These are phyloP conservation scores for Torulaspora franciscae DNA, from an alignment of 805 yeast genomes.

Conservation along the genomic window DNA sequence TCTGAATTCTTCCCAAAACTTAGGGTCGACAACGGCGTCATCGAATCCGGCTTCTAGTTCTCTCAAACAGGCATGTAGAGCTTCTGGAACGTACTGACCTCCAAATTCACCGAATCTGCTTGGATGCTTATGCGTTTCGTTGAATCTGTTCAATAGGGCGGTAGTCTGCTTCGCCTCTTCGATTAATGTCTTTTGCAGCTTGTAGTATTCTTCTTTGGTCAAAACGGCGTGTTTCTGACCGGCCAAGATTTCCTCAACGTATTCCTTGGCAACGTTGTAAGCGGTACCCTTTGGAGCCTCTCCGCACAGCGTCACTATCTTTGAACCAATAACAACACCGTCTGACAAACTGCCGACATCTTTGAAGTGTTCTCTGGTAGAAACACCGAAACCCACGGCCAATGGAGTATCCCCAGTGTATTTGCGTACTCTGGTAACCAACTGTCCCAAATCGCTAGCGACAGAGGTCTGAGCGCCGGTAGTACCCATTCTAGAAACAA, in stretches of 20 bases:
- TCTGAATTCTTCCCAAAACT: constrained; percentile 89
- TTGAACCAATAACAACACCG: constrained; percentile 95
- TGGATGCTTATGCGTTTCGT: constrained; percentile 61
- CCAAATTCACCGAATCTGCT: constrained; percentile 93
- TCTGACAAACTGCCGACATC: constrained; percentile 78
- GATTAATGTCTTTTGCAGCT: constrained; percentile 32
- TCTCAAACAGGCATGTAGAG: constrained; percentile 81
- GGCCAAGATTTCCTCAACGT: constrained; percentile 63
- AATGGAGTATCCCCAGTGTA: constrained; percentile 73
- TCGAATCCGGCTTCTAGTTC: constrained; percentile 88
- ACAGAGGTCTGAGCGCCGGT: constrained; percentile 76
- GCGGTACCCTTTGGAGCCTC: constrained; percentile 58
- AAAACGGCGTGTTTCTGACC: constrained; percentile 42
- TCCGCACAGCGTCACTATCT: constrained; percentile 65
- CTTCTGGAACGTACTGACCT: constrained; percentile 98
- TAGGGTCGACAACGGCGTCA: constrained; percentile 80
- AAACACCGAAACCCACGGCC: constrained; percentile 97
- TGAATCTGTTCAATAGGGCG: constrained; percentile 36
- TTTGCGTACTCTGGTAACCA: constrained; percentile 71
- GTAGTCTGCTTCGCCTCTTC: constrained; percentile 20
- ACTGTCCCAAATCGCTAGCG: constrained; percentile 57
- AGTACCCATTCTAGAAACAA: constrained; percentile 96
- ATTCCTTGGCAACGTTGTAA: constrained; percentile 58
- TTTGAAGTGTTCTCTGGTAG: constrained; percentile 84
- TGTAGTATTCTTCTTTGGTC: constrained; percentile 36